Evolutionary conservation across 1,284 basidiomycete genomes (phyloP), one percentile per base, ranked within the genome.

Genomic region (Porodaedalea pini): DNA sequence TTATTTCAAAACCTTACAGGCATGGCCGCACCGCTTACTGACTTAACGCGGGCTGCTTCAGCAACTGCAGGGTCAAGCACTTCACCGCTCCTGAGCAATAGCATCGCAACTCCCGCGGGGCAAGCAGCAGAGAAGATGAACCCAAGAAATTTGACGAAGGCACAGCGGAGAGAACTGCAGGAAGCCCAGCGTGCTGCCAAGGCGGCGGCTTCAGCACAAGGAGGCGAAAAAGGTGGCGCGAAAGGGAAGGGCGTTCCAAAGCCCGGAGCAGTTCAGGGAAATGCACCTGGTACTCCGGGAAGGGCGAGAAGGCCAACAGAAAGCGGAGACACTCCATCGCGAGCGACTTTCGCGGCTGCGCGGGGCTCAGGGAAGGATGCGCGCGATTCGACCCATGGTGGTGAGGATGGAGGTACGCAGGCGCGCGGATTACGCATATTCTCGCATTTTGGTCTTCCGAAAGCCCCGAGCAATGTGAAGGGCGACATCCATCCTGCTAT

Each of bases 401-500:
- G 52, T 15, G 63, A 75, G 43, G 70, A 75, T 37, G 65, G 69
- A 32, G 67, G 70, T 32, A 75, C 77, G 34, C 54, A 63, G 49
- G 59, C 54, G 23, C 81, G 82, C 50, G 84, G 86, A 23, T 69
- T 89, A 51, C 81, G 85, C 53, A 91, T 92, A 66, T 92, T 92
- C 69, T 85, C 88, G 43, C 89, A 92, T 70, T 92, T 92, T 71
- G 88, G 87, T 41, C 70, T 86, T 27, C 86, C 86, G 13, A 90
- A 87, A 70, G 75, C 80, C 29, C 74, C 78, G 29, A 76, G 74
- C 27, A 75, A 77, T 56, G 72, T 75, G 25, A 76, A 79, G 51
- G 92, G 91, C 67, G 88, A 88, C 54, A 88, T 96, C 63, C 86
- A 97, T 73, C 90, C 90, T 65, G 79, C 83, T 25, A 83, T 94